phyloP scores from a whole-genome alignment of 805 yeast genomes.

The Zygosaccharomyces rouxii region DNA sequence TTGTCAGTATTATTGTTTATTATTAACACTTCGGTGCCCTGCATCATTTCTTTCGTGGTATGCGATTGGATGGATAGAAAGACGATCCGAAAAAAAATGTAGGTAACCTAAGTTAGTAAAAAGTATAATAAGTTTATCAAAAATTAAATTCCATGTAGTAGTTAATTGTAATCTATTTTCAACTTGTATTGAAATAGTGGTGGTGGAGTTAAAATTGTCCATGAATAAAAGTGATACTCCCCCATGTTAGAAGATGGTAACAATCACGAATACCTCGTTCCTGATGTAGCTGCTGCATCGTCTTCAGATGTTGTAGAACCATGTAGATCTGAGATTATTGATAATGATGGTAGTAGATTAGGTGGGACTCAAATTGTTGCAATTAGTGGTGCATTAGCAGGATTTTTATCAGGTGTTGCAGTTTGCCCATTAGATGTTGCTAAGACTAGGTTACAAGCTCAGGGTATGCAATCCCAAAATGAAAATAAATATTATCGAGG shows the following conservation, averaged over 20 bases:
- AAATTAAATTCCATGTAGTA: too few relatives aligned
- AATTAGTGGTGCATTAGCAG: conserved; percentile 88
- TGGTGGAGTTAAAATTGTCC: not conserved
- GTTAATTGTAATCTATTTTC: not conserved
- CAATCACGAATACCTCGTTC: conserved; percentile 18
- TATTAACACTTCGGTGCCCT: too few relatives aligned
- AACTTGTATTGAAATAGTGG: not conserved
- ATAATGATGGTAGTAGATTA: conserved; percentile 10
- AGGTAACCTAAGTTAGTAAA: not conserved
- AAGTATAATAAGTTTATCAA: not conserved
- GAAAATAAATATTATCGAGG: conserved; percentile 49
- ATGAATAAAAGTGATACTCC: not conserved
- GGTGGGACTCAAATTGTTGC: conserved; percentile 62
- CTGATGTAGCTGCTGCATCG: conserved; percentile 22
- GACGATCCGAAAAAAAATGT: not conserved
- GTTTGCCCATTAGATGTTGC: conserved; percentile 97
- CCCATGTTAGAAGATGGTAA: conserved; percentile 3
- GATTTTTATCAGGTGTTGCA: conserved; percentile 78
- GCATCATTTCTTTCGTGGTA: not conserved
- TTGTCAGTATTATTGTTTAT: too few relatives aligned
- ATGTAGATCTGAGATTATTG: conserved; percentile 2
- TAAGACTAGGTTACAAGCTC: conserved; percentile 91
- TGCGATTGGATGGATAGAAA: not conserved
- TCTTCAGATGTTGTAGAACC: conserved; percentile 25
- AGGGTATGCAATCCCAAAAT: conserved; percentile 47